Base-by-base conservation (phyloP, 805 yeast species). In the Candida pseudoglaebosa region DNA sequence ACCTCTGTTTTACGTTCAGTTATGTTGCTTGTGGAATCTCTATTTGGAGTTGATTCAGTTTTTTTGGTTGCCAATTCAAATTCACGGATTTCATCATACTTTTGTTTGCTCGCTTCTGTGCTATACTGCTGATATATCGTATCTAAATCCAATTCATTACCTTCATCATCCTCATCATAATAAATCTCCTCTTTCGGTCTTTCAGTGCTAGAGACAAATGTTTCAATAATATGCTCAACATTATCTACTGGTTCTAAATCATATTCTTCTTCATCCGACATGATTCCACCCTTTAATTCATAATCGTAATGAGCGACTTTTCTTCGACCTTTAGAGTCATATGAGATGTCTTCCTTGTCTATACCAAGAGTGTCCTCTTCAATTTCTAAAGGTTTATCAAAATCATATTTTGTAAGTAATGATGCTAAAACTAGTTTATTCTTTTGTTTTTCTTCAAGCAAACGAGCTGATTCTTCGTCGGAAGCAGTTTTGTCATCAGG, bases 151-250 rank as follows among this genome's bases (percentile, higher is more conserved):
- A 65, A 34, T 15, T 65, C 71, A 41, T 67, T 65, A 1, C 70
- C 71, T 40, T 62, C 68, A 41, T 66, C 71, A 40, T 57, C 57
- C 45, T 67, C 73, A 32, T 59, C 62, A 36, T 56, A 66, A 40
- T 65, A 60, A 3, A 53, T 52, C 35, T 59, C 62, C 19, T 53
- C 62, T 5, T 43, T 37, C 3, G 66, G 62, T 31, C 49, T 49
- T 30, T 53, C 56, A 6, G 44, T 49, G 3, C 44, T 28, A 9
- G 46, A 39, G 32, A 48, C 57, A 40, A 50, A 60, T 22, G 51
- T 51, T 14, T 56, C 57, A 21, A 62, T 46, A 12, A 54, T 38
- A 1, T 46, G 32, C 14, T 43, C 43, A n/a, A 42, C 50, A 22
- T 40, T 32, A n/a, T 43, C 41, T 3, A 47, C 32, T 33, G 57